Percentiles rank a stretch among this genome's conserved stretches.
Conservation (phyloP, 257 asterid genomes). For the Galeopsis tetrahit region DNA sequence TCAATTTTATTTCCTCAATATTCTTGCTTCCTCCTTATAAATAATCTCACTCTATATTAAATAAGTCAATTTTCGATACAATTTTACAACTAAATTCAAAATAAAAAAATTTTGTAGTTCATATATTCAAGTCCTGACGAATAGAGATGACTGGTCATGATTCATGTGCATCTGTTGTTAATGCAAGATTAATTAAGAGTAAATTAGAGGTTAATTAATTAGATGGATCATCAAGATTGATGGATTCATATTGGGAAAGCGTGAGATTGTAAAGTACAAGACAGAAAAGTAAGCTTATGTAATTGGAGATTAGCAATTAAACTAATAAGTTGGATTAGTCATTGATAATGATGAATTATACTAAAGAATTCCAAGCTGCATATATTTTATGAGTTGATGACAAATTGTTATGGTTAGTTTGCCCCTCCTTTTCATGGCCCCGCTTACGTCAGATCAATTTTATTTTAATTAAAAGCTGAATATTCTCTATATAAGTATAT, state of each 20-base stretch:
- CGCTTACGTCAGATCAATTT: conserved; percentile 38
- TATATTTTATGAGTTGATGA: neutral
- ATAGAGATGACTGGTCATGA: neutral
- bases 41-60: too few species aligned
- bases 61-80: too few species aligned
- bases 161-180: neutral
- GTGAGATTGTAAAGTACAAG: conserved; percentile 36
- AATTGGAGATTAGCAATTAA: conserved; percentile 33
- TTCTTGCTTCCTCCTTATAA: too few species aligned
- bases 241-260: conserved; percentile 22
- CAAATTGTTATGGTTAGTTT: conserved; percentile 31
- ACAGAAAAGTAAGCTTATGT: conserved; percentile 38
- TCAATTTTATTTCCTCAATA: neutral
- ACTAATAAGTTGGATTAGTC: conserved; percentile 38
- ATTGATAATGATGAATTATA: conserved; percentile 39
- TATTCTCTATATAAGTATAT: neutral
- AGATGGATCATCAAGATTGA: conserved; percentile 19
- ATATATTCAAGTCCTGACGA: too few species aligned
- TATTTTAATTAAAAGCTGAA: neutral
- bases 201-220: neutral
- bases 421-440: conserved; percentile 38
- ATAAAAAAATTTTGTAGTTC: too few species aligned
- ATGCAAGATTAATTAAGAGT: neutral
- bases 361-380: conserved; percentile 32
- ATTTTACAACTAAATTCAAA: too few species aligned